phyloP scores from a whole-genome alignment of 1,284 basidiomycete species.

The Athelia psychrophila region DNA sequence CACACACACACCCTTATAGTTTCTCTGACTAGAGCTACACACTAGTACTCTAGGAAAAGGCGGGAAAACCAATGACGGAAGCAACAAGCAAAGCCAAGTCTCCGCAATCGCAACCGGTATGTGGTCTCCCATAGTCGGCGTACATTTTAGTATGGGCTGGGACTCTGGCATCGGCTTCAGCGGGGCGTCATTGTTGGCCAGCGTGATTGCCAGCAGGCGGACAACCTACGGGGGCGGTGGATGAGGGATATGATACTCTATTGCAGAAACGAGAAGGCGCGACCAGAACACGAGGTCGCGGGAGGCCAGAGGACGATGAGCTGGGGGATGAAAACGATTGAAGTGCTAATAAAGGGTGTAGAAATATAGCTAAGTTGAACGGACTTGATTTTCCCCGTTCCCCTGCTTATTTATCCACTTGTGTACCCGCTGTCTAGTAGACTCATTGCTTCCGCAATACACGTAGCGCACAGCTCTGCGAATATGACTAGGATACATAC shows the following conservation, averaged over 20 bases:
- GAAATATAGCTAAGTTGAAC: no score
- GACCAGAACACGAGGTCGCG: conserved; percentile 31
- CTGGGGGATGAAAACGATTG: not conserved
- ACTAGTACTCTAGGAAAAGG: conserved; percentile 54
- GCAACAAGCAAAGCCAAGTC: conserved; percentile 24
- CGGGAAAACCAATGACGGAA: conserved; percentile 47
- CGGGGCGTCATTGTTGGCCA: conserved; percentile 68
- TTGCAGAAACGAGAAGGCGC: conserved; percentile 42
- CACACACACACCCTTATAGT: not conserved
- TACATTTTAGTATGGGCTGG: conserved; percentile 81
- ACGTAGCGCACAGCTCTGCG: no score
- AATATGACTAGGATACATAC: no score
- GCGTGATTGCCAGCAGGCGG: conserved; percentile 83
- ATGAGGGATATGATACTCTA: conserved; percentile 62
- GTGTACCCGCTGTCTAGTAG: no score
- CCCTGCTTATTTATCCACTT: no score
- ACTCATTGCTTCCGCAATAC: no score
- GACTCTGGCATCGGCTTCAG: conserved; percentile 70
- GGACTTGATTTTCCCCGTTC: no score
- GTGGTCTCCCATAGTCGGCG: conserved; percentile 74
- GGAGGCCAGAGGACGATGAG: conserved; percentile 32
- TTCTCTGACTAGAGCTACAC: conserved; percentile 1
- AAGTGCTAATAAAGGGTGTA: not conserved
- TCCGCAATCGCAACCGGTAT: conserved; percentile 47
- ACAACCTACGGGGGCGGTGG: conserved; percentile 71